phyloP scores from a whole-genome alignment of 441 rosid species.

The Pelargonium myrrhifolium region DNA sequence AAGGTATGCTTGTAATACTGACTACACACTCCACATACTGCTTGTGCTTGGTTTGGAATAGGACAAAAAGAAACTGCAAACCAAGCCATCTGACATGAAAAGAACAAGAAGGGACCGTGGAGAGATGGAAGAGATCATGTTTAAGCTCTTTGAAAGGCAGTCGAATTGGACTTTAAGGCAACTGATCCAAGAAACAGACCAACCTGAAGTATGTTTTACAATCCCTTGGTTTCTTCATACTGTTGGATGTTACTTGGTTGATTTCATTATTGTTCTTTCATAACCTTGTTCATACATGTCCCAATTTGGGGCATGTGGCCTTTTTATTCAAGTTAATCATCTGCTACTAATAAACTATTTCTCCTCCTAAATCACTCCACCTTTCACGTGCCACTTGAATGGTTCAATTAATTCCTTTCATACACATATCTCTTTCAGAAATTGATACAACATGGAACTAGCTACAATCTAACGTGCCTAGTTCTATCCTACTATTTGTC shows the following conservation, averaged over 20 bases:
- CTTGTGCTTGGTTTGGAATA: constrained; percentile 32
- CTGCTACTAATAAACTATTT: background rate
- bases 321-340: background rate
- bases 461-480: no score
- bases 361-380: background rate
- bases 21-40: constrained; percentile 13
- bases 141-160: constrained; percentile 65
- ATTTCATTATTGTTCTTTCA: background rate
- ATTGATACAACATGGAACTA: no score
- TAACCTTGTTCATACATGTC: background rate
- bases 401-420: background rate
- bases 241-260: background rate
- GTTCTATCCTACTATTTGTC: no score
- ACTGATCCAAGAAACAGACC: constrained; percentile 64
- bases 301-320: background rate
- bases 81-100: constrained; percentile 42
- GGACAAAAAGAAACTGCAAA: constrained; percentile 52
- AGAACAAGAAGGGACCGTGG: constrained; percentile 63
- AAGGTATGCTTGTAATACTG: background rate
- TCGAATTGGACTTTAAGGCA: constrained; percentile 51
- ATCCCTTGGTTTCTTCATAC: constrained; percentile 3
- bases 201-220: constrained; percentile 47
- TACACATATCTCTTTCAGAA: no score
- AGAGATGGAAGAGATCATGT: constrained; percentile 64
- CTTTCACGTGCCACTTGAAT: background rate